Percentiles rank a stretch among this genome's conserved stretches.
These are phyloP conservation scores for Pyrenophora teres DNA, from an alignment of 2,329 filamentous ascomycete species.

Conservation along the genomic window DNA sequence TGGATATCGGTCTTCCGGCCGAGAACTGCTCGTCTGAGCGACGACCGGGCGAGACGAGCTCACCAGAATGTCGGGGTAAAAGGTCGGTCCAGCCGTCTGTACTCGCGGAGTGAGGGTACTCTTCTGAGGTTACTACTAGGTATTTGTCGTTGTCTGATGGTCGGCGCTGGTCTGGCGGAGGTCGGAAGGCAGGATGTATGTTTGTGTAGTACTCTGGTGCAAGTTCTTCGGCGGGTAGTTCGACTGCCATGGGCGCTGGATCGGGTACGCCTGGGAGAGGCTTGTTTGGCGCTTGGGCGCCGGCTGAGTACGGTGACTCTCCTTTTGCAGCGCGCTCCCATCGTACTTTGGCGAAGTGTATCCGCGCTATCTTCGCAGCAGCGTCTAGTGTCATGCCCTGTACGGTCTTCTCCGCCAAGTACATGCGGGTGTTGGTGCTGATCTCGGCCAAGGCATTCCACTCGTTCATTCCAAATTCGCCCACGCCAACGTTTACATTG, in stretches of 20 bases:
- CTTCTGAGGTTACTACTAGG: constrained; percentile 58
- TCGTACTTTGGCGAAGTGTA: constrained; percentile 74
- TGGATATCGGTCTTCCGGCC: constrained; percentile 24
- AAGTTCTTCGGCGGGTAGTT: constrained; percentile 63
- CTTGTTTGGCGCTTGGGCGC: constrained; percentile 37
- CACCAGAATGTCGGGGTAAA: constrained; percentile 55
- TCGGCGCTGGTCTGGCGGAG: constrained; percentile 42
- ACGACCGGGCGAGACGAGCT: constrained; percentile 64
- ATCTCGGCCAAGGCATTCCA: constrained; percentile 95
- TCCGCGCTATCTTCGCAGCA: constrained; percentile 80
- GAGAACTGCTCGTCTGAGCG: constrained; percentile 41
- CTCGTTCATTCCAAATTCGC: constrained; percentile 98
- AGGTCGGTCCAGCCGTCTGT: constrained; percentile 47
- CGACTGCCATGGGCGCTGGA: constrained; percentile 57
- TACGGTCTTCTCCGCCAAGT: constrained; percentile 73
- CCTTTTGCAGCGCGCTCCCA: constrained; percentile 58
- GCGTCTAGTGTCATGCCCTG: constrained; percentile 78
- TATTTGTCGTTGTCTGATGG: constrained; percentile 56
- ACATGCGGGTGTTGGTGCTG: constrained; percentile 86
- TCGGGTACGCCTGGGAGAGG: constrained; percentile 47
- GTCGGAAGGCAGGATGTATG: constrained; percentile 29
- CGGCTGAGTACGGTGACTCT: constrained; percentile 28
- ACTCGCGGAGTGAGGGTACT: constrained; percentile 57
- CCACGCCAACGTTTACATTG: constrained; percentile 96
- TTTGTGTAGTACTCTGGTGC: constrained; percentile 42